These are phyloP conservation scores for Colletotrichum agaves DNA, from an alignment of 2,329 filamentous ascomycete species.

Conservation along the genomic window DNA sequence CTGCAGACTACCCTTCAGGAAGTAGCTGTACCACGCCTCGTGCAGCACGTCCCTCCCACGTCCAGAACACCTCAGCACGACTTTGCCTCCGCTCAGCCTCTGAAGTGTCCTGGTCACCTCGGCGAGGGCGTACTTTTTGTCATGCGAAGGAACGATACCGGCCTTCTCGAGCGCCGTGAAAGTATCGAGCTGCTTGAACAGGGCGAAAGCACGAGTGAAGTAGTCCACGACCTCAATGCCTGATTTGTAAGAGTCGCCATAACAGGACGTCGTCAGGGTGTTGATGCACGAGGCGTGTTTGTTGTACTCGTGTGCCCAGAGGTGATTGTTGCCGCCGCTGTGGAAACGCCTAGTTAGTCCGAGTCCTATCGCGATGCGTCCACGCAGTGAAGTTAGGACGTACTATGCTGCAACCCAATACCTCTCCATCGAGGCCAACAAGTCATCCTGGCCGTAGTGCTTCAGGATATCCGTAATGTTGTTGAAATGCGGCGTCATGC, in stretches of 20 bases:
- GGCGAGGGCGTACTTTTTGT: slow-evolving; percentile 54
- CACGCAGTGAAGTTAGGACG: slow-evolving; percentile 28
- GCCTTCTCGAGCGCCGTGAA: slow-evolving; percentile 51
- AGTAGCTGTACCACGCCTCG: slow-evolving; percentile 65
- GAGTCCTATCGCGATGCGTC: too few species aligned
- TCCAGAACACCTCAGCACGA: slow-evolving; percentile 56
- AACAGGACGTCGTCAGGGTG: slow-evolving; percentile 73
- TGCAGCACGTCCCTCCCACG: slow-evolving; percentile 53
- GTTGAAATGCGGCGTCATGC: slow-evolving; percentile 53
- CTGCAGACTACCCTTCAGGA: slow-evolving; percentile 63
- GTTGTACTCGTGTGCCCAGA: slow-evolving; percentile 79
- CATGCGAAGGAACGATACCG: slow-evolving; percentile 50
- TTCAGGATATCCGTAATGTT: slow-evolving; percentile 56
- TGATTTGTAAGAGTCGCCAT: slow-evolving; percentile 60
- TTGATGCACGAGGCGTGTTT: slow-evolving; percentile 80
- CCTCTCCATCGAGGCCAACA: slow-evolving; percentile 53
- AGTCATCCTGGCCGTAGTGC: slow-evolving; percentile 51
- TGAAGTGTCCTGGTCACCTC: slow-evolving; percentile 56
- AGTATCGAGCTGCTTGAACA: slow-evolving; percentile 56
- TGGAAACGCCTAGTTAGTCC: too few species aligned
- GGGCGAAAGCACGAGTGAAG: slow-evolving; percentile 53
- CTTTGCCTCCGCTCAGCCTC: slow-evolving; percentile 55
- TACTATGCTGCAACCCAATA: slow-evolving; percentile 56
- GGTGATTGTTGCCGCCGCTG: slow-evolving; percentile 52
- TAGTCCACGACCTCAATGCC: slow-evolving; percentile 59